phyloP scores from a whole-genome alignment of 352 stramenopile genomes.

The Pythium brachiatum region DNA sequence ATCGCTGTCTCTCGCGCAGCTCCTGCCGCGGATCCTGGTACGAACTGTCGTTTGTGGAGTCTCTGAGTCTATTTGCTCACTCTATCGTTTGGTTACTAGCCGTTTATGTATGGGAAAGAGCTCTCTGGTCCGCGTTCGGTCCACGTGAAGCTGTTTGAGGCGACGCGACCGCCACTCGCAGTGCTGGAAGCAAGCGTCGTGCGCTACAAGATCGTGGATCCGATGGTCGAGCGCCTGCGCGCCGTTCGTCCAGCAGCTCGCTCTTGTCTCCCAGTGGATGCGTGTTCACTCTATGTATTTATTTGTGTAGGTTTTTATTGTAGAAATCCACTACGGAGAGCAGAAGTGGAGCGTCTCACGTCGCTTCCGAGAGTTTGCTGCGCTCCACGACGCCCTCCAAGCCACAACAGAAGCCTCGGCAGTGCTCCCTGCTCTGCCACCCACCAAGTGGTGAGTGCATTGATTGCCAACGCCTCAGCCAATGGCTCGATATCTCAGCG shows the following conservation, averaged over 20 bases:
- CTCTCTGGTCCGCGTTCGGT: constrained; percentile 2
- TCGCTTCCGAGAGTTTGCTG: constrained; percentile 47
- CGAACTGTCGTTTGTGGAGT: neutral
- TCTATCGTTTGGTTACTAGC: neutral
- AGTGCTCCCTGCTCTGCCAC: constrained; percentile 34
- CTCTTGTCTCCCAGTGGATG: neutral
- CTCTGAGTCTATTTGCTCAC: neutral
- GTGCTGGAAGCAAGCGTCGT: constrained; percentile 31
- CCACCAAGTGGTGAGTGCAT: constrained; percentile 30
- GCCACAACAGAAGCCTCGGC: too few relatives aligned
- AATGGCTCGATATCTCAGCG: neutral
- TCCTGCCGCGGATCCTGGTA: constrained; percentile 20
- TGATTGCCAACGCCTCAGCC: constrained; percentile 7
- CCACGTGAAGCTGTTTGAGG: constrained; percentile 29
- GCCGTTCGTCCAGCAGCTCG: constrained; percentile 21
- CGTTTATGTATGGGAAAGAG: neutral
- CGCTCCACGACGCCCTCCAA: constrained; percentile 29
- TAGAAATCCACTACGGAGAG: constrained; percentile 36
- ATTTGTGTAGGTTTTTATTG: constrained; percentile 36
- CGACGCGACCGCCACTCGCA: constrained; percentile 22
- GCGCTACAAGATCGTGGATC: constrained; percentile 34
- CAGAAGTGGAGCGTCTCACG: constrained; percentile 44
- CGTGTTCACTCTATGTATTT: neutral
- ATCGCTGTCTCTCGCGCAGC: constrained; percentile 12
- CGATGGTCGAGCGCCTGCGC: constrained; percentile 42